phyloP scores from a whole-genome alignment of 2,329 filamentous ascomycete species.

The Sarocladium brachiariae region DNA sequence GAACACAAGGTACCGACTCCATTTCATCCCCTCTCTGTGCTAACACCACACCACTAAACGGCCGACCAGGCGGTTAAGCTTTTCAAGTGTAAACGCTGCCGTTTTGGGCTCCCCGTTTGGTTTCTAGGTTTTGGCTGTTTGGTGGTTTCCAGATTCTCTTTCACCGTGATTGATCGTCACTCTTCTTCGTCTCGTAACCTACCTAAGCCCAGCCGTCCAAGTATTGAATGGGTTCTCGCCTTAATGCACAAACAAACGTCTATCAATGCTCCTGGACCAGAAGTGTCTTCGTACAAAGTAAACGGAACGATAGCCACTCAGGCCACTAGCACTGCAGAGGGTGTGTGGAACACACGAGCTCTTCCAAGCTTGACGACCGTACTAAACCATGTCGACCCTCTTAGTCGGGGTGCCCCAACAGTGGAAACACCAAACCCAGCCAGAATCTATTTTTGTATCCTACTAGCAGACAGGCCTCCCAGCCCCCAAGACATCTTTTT shows the following conservation, averaged over 20 bases:
- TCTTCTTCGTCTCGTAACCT: too few species aligned
- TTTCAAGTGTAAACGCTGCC: background rate
- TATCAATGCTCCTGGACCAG: too few species aligned
- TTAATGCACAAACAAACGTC: too few species aligned
- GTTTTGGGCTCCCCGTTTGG: background rate
- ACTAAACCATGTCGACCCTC: background rate
- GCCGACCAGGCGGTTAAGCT: background rate
- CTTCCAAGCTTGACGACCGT: too few species aligned
- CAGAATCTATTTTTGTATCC: slow-evolving; percentile 5
- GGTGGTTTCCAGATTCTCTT: background rate
- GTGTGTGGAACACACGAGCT: slow-evolving; percentile 1
- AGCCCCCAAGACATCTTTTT: background rate
- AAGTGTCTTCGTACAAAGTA: background rate
- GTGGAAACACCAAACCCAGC: background rate
- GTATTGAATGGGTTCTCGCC: too few species aligned
- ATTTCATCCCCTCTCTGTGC: background rate
- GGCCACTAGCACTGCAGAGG: background rate
- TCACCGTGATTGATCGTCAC: too few species aligned
- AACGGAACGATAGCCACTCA: background rate
- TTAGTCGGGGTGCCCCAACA: background rate
- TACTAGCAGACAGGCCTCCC: background rate
- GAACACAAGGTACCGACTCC: slow-evolving; percentile 7
- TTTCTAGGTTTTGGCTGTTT: background rate
- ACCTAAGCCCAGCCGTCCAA: too few species aligned
- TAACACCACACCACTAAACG: slow-evolving; percentile 1